A percentile compares a stretch with the other conserved stretches of the same genome.
phyloP scores from a whole-genome alignment of 116 monocot genomes.

The Zostera marina region DNA sequence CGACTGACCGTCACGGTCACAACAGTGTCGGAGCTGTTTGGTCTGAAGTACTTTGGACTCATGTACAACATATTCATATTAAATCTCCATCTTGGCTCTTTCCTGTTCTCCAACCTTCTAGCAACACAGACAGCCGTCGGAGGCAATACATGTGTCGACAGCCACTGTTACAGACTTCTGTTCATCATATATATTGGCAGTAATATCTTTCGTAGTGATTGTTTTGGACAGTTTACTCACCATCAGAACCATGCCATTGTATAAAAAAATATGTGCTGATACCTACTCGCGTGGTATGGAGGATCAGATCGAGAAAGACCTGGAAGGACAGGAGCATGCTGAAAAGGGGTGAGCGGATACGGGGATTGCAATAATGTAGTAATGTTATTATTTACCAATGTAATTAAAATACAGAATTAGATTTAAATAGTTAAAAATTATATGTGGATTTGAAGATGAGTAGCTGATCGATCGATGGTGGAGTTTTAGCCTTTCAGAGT shows the following conservation, averaged over 20 bases:
- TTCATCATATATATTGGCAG: constrained; percentile 77
- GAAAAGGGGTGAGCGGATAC: no score
- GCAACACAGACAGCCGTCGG: constrained; percentile 39
- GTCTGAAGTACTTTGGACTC: constrained; percentile 82
- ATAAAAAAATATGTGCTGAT: constrained; percentile 44
- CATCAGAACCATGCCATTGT: constrained; percentile 41
- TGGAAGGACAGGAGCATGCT: no score
- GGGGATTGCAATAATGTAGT: no score
- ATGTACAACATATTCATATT: constrained; percentile 96
- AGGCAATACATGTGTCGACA: constrained; percentile 61
- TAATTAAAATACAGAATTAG: no score
- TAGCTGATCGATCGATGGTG: no score
- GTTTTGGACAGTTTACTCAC: constrained; percentile 48
- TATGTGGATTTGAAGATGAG: no score
- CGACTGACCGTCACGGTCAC: constrained; percentile 79
- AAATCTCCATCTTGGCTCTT: constrained; percentile 91
- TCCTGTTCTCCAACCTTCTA: constrained; percentile 94
- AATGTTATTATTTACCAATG: no score
- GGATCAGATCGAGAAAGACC: no score
- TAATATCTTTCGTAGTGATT: constrained; percentile 57
- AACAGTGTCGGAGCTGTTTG: constrained; percentile 80
- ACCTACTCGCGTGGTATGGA: no score
- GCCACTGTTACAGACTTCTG: constrained; percentile 78
- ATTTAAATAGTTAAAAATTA: no score
- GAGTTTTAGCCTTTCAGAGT: no score